Evolutionary conservation across 108 stramenopile species (phyloP).

Genomic region (Nitzschia palea): DNA sequence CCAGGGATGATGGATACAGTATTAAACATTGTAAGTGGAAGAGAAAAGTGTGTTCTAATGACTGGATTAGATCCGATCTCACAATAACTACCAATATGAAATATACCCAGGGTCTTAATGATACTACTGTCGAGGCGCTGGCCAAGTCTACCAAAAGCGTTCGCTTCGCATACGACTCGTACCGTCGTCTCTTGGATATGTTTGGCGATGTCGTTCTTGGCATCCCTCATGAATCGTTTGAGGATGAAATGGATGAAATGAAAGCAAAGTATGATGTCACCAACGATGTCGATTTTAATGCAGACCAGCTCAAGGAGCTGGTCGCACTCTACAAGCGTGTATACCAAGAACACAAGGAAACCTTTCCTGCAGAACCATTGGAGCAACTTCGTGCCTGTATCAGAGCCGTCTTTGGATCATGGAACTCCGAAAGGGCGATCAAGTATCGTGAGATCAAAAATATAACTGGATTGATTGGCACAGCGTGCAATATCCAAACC

Average conservation of each 20-base stretch:
- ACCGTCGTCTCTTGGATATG: constrained; percentile 86
- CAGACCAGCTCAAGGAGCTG: constrained; percentile 58
- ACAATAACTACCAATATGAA: background rate
- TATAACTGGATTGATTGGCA: constrained; percentile 73
- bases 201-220: constrained; percentile 78
- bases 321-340: constrained; percentile 63
- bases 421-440: constrained; percentile 83
- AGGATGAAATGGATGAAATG: constrained; percentile 55
- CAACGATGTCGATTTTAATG: constrained; percentile 59
- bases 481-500: constrained; percentile 70
- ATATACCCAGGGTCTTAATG: constrained; percentile 80
- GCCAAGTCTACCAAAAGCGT: constrained; percentile 67
- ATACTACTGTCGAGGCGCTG: constrained; percentile 67
- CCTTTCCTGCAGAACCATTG: constrained; percentile 58
- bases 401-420: constrained; percentile 80
- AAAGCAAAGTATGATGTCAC: constrained; percentile 47
- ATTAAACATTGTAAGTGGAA: constrained; percentile 62
- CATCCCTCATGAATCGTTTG: constrained; percentile 77
- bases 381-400: constrained; percentile 74
- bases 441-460: constrained; percentile 83
- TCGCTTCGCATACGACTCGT: constrained; percentile 83
- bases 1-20: constrained; percentile 83
- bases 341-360: constrained; percentile 44
- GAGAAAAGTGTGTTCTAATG: background rate
- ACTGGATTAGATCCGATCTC: background rate